Evolutionary conservation across 805 yeast genomes (phyloP), one percentile per base, ranked within the genome.

Genomic region (Candida saitoana): DNA sequence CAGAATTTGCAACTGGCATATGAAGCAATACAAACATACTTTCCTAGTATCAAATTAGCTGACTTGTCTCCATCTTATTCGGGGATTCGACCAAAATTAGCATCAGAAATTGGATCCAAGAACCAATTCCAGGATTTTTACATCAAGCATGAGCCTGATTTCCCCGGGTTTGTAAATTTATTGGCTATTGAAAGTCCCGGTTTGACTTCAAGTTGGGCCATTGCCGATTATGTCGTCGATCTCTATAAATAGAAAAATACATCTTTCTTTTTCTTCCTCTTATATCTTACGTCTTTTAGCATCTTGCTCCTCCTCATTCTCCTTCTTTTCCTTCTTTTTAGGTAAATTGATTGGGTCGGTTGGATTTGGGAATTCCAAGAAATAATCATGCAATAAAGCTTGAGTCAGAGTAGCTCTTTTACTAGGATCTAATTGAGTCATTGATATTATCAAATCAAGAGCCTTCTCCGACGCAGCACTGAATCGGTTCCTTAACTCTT

Each of bases 181-280:
- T 54, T 88, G 34, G 95, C 91, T 1, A 88, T 89, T 11, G 97
- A 89, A 57, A 84, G 93, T 53, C 97, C 97, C 0, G 96, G 96
- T 0, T 67, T 89, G 44, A 89, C 97, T 2, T 64, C 93, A 0
- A 69, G 89, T 3, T 67, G 87, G 80, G 95, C 91, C 0, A 87
- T 89, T 44, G 96, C 81, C 0, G 84, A 82, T 53, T 73, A 84
- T 52, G 95, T 89, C 5, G 49, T 52, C 27, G 54, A 58, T 18
- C 50, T 66, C 3, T 65, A 55, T 40, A 54, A 54, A 40, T 45
- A 44, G 20, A 49, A 41, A 46, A 29, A 12, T 15, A 8, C 16
- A 29, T 14, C 33, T 14, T 6, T 12, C 14, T 34, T 29, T 11
- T 3, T 34, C 12, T 20, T 3, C 17, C 18, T 30, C 15, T 42